A percentile compares a stretch with the other conserved stretches of the same genome.
Conservation (phyloP, 345 rosid genomes). For the Chamaenerion angustifolium region DNA sequence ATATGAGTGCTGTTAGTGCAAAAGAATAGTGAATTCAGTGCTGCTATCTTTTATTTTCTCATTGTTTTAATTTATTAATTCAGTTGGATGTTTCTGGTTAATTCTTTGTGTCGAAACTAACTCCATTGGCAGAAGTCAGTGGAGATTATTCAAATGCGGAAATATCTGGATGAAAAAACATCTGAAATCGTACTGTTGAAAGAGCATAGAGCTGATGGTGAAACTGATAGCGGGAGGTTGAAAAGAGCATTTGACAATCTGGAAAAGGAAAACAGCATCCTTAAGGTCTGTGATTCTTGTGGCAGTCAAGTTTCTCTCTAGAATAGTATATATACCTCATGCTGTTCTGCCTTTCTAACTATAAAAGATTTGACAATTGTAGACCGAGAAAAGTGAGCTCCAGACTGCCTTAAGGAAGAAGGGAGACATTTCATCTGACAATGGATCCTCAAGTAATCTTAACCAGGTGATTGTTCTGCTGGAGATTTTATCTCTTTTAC, state of each 20-base stretch:
- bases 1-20: neutral
- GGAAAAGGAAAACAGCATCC: slow-evolving; percentile 58
- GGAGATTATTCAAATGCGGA: slow-evolving; percentile 47
- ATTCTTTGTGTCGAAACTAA: slow-evolving; percentile 4
- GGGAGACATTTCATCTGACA: slow-evolving; percentile 29
- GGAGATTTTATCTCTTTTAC: neutral
- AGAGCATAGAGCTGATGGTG: slow-evolving; percentile 32
- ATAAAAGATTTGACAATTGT: slow-evolving; percentile 4
- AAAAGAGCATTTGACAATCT: slow-evolving; percentile 33
- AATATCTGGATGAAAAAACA: slow-evolving; percentile 49
- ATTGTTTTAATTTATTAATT: neutral
- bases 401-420: slow-evolving; percentile 45
- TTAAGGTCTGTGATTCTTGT: slow-evolving; percentile 38
- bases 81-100: neutral
- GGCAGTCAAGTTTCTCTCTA: no score
- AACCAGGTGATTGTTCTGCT: slow-evolving; percentile 19
- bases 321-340: neutral
- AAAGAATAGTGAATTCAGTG: neutral
- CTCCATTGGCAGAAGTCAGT: slow-evolving; percentile 27
- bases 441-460: slow-evolving; percentile 19
- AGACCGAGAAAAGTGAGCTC: slow-evolving; percentile 55
- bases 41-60: neutral
- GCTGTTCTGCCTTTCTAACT: neutral
- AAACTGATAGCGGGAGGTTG: slow-evolving; percentile 30
- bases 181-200: slow-evolving; percentile 46